phyloP scores from a whole-genome alignment of 2,329 filamentous ascomycete species.

The Pseudopyrenochaeta lycopersici region DNA sequence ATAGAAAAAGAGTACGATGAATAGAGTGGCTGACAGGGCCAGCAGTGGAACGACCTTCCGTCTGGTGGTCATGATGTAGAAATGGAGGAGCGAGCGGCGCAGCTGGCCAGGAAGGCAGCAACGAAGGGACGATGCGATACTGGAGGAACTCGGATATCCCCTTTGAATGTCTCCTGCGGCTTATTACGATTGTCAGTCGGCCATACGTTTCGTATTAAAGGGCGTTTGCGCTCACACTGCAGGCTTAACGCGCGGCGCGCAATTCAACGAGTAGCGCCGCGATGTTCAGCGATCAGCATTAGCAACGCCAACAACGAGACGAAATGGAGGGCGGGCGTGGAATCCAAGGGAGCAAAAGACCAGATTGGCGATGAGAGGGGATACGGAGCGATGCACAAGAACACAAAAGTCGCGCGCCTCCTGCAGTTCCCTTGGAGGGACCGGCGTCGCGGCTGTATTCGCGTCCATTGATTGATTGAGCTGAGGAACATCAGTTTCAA shows the following conservation, averaged over 20 bases:
- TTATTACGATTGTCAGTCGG: conserved; percentile 6
- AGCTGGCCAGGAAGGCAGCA: background rate
- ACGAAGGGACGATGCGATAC: background rate
- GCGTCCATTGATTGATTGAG: conserved; percentile 6
- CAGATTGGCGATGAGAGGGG: background rate
- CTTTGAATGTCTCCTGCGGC: conserved; percentile 1
- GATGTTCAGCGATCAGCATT: conserved; percentile 2
- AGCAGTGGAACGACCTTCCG: conserved; percentile 42
- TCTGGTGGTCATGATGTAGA: conserved; percentile 33
- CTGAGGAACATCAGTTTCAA: background rate
- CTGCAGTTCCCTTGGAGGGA: conserved; percentile 8
- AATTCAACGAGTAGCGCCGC: conserved; percentile 4
- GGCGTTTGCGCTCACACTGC: conserved; percentile 16
- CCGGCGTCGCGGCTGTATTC: conserved; percentile 5
- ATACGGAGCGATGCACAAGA: conserved; percentile 6
- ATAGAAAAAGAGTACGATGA: conserved; percentile 53
- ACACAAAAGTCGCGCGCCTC: conserved; percentile 3
- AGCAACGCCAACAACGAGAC: background rate
- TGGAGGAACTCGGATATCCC: background rate
- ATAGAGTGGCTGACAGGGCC: conserved; percentile 33
- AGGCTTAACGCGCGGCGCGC: conserved; percentile 21
- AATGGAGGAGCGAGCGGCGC: conserved; percentile 3
- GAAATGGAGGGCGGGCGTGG: background rate
- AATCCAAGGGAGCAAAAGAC: background rate
- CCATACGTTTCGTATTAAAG: conserved; percentile 1